Conservation (phyloP, 2,329 filamentous ascomycete species). For the Westerdykella sp. region DNA sequence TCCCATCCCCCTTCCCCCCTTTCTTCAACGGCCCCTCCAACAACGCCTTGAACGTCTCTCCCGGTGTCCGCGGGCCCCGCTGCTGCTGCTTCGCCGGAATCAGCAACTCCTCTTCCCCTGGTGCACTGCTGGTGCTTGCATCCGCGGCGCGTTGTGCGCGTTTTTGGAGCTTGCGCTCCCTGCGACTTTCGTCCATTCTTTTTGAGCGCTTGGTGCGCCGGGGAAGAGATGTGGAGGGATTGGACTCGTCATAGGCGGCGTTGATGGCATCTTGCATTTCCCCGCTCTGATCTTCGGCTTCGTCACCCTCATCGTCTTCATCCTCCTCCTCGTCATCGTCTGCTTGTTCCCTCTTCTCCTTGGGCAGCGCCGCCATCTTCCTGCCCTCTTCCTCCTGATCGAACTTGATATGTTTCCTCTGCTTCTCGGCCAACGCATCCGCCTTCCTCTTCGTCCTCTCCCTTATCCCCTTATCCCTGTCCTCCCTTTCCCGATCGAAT, state of each 20-base stretch:
- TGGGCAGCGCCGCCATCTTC: conserved; percentile 10
- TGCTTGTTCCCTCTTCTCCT: conserved; percentile 21
- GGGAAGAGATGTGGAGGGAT: background rate
- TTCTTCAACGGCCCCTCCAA: conserved; percentile 14
- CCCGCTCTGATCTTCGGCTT: conserved; percentile 11
- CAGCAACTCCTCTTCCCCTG: conserved; percentile 4
- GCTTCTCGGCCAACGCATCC: conserved; percentile 4
- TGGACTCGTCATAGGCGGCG: background rate
- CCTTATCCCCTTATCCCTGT: conserved; percentile 32
- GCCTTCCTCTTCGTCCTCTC: conserved; percentile 21
- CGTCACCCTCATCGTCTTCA: conserved; percentile 4
- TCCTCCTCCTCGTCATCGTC: background rate
- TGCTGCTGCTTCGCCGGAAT: conserved; percentile 5
- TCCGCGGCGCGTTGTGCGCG: too few species aligned
- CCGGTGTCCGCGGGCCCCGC: conserved; percentile 15
- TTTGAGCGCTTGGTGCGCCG: too few species aligned
- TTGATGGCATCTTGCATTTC: conserved; percentile 9
- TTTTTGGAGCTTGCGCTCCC: too few species aligned
- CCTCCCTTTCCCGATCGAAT: conserved; percentile 38
- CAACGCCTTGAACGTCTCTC: conserved; percentile 20
- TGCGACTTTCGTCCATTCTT: too few species aligned
- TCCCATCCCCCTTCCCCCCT: conserved; percentile 7
- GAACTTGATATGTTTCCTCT: conserved; percentile 21
- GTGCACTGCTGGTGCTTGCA: background rate
- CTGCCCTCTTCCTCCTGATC: conserved; percentile 20